phyloP scores from a whole-genome alignment of 305 asterid species.

The Rubia peregrina region DNA sequence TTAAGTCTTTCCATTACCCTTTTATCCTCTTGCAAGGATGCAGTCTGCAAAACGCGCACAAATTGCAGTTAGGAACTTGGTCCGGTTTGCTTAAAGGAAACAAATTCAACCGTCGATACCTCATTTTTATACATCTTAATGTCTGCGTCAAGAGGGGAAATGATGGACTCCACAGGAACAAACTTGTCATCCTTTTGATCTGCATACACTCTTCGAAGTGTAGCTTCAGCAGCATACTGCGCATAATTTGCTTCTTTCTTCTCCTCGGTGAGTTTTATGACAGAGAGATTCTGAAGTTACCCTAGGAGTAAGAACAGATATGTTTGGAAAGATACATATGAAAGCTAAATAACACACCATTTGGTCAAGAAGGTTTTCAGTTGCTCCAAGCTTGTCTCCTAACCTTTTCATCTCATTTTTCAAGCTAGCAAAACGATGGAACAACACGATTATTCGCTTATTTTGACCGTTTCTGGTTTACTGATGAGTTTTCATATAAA shows the following conservation, averaged over 20 bases:
- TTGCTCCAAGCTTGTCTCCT: conserved; percentile 49
- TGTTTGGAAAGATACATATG: background rate
- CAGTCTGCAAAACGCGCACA: conserved; percentile 33
- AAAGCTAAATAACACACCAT: conserved; percentile 38
- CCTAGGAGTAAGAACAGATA: background rate
- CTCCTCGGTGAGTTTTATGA: conserved; percentile 52
- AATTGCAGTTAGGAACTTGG: background rate
- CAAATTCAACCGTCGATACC: conserved; percentile 31
- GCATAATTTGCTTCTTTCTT: conserved; percentile 76
- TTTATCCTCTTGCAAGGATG: conserved; percentile 64
- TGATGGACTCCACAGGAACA: conserved; percentile 56
- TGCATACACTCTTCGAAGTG: conserved; percentile 77
- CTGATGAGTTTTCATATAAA: background rate
- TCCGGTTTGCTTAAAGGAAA: background rate
- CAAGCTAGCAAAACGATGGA: conserved; percentile 39
- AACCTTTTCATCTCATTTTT: conserved; percentile 43
- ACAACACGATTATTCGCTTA: background rate
- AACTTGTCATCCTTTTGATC: conserved; percentile 63
- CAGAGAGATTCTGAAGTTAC: conserved; percentile 62
- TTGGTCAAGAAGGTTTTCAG: conserved; percentile 51
- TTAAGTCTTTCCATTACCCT: conserved; percentile 70
- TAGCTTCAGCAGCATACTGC: conserved; percentile 86
- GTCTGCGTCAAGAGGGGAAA: conserved; percentile 94
- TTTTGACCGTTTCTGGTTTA: background rate
- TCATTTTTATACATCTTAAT: conserved; percentile 72